These are phyloP conservation scores for Chlorella ohadii DNA, from an alignment of 139 green algal genomes.

Conservation along the genomic window DNA sequence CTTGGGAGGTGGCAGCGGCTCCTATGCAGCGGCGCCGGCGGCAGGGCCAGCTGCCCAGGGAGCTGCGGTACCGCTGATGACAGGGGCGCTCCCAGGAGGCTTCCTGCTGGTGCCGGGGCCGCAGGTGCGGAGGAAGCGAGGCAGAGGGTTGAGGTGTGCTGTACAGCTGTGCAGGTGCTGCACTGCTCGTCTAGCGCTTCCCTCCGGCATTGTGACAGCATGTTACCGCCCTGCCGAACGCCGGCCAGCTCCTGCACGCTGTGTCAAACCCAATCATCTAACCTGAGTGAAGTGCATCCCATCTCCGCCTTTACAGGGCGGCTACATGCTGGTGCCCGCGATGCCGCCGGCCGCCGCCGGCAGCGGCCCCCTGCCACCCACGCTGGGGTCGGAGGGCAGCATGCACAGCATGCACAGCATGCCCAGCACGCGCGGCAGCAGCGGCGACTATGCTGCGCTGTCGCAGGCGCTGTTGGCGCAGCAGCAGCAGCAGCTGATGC, in stretches of 20 bases:
- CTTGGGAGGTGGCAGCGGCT: not conserved
- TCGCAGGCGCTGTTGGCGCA: not conserved
- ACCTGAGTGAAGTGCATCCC: too few relatives aligned
- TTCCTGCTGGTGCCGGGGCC: not conserved
- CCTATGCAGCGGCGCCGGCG: not conserved
- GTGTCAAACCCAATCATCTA: too few relatives aligned
- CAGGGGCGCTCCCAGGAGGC: not conserved
- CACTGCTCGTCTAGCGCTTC: too few relatives aligned
- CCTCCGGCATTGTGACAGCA: too few relatives aligned
- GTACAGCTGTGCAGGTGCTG: too few relatives aligned
- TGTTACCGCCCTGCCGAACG: too few relatives aligned
- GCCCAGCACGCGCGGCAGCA: not conserved
- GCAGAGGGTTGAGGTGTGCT: too few relatives aligned
- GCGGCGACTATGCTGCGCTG: not conserved
- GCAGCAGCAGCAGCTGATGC: conserved; percentile 5
- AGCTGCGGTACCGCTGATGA: not conserved
- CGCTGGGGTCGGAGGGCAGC: too few relatives aligned
- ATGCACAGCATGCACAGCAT: not conserved
- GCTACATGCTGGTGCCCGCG: not conserved
- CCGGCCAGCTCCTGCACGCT: too few relatives aligned
- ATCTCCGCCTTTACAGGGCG: not conserved
- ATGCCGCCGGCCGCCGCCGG: too few relatives aligned
- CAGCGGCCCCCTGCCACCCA: too few relatives aligned
- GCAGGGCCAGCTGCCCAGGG: not conserved
- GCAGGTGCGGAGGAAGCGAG: too few relatives aligned